Base-by-base conservation (phyloP, 306 rosid species). In the Cucurbita moschata region DNA sequence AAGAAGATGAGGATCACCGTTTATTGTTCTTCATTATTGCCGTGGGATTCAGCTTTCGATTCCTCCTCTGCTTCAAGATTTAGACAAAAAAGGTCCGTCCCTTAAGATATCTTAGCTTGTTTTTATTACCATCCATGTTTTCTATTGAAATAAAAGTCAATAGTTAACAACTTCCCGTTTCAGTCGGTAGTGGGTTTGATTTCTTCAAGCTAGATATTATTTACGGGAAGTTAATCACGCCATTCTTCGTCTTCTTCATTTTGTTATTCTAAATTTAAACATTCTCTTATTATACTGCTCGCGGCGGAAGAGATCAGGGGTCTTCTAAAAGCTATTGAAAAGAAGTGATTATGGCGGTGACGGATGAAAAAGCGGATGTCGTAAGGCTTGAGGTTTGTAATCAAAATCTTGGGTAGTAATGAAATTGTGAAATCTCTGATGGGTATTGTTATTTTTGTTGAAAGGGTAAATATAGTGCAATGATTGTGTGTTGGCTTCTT, bases 401-500 rank as follows among this genome's bases (percentile, higher is more conserved):
- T 47, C 65, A 15, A 39, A 53, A 16, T n/a, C 50, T 47, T 39
- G 67, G 14, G 5, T 14, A 13, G 2, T 26, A 71, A 64, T 26
- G 65, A 59, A 53, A 18, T 13, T 71, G 16, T 8, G 15, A 10
- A 15, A 56, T 37, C 9, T 46, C 81, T 68, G 81, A 18, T 71
- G 6, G 23, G 71, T 46, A 43, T 46, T 76, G 47, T 77, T 69
- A 14, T 40, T 56, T 43, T 37, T 40, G n/a, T 19, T 78, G 0
- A 53, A 81, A 93, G 98, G 96, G 97, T 21, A 93, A 85, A 67
- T 70, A 16, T 81, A 73, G 75, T 73, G 95, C 96, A 66, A 79
- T 80, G 49, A 43, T 73, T 1, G 84, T 89, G 0, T 93, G 98
- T 54, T 93, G 92, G 92, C 83, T 93, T 85, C 98, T 93, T 69